These are phyloP conservation scores for Neopestalotiopsis sp. DNA, from an alignment of 2,329 filamentous ascomycete genomes.

Conservation along the genomic window DNA sequence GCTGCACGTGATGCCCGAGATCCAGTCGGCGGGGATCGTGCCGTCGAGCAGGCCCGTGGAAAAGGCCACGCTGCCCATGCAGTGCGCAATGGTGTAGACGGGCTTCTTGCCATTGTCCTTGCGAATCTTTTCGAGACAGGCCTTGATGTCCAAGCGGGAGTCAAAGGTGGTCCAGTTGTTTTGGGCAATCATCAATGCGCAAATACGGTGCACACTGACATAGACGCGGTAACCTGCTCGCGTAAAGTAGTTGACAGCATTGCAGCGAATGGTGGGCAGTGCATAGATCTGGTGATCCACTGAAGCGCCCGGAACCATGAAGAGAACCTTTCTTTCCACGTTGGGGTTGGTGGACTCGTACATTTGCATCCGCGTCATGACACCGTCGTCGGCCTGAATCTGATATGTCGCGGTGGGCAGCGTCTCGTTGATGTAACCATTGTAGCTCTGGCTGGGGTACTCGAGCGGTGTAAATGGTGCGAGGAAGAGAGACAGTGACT, in stretches of 20 bases:
- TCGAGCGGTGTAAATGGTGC: conserved; percentile 61
- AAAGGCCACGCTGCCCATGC: conserved; percentile 67
- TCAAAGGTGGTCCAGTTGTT: conserved; percentile 65
- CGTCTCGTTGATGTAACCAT: conserved; percentile 60
- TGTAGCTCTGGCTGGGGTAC: conserved; percentile 54
- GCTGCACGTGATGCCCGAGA: conserved; percentile 62
- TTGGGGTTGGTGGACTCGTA: conserved; percentile 56
- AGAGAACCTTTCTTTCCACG: conserved; percentile 52
- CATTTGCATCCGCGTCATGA: conserved; percentile 58
- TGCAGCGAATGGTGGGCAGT: conserved; percentile 66
- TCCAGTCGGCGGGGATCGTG: conserved; percentile 61
- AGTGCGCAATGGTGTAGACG: conserved; percentile 66
- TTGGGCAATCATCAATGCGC: conserved; percentile 54
- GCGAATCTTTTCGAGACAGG: conserved; percentile 60
- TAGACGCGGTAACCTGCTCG: conserved; percentile 66
- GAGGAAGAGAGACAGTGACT: conserved; percentile 59
- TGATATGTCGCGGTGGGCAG: conserved; percentile 46
- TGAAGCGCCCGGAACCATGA: conserved; percentile 67
- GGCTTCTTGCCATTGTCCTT: conserved; percentile 38
- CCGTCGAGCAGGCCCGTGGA: conserved; percentile 66
- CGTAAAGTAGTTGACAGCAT: conserved; percentile 68
- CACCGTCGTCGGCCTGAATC: conserved; percentile 58
- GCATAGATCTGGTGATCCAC: conserved; percentile 70
- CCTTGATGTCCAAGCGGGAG: conserved; percentile 62
- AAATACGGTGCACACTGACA: conserved; percentile 63